phyloP scores from a whole-genome alignment of 306 rosid genomes.

The Amphicarpaea edgeworthii region DNA sequence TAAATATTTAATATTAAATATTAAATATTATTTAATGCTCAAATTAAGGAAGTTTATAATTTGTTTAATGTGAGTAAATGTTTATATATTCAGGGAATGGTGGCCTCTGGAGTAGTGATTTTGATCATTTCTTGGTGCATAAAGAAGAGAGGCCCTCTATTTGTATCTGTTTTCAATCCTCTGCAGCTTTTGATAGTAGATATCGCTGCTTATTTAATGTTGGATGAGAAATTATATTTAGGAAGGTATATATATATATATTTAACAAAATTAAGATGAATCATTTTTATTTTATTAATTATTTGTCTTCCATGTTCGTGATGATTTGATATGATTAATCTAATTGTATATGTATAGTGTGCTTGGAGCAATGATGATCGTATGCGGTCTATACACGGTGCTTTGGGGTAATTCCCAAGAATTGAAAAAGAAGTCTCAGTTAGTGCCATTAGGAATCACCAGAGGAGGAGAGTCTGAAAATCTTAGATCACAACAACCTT shows the following conservation, averaged over 20 bases:
- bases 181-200: conserved; percentile 44
- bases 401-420: conserved; percentile 55
- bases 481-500: background rate
- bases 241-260: too few relatives aligned
- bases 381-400: conserved; percentile 52
- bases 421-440: conserved; percentile 15
- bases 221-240: conserved; percentile 49
- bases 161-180: conserved; percentile 46
- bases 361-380: conserved; percentile 43
- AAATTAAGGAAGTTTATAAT: background rate
- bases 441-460: background rate
- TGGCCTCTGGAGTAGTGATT: conserved; percentile 36
- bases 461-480: background rate
- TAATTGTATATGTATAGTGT: conserved; percentile 36
- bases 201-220: conserved; percentile 34
- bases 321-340: background rate
- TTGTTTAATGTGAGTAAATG: background rate
- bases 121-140: conserved; percentile 42
- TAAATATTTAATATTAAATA: too few relatives aligned
- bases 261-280: too few relatives aligned
- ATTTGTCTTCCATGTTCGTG: background rate
- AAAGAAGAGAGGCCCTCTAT: conserved; percentile 49
- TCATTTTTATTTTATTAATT: background rate
- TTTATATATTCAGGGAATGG: conserved; percentile 48
- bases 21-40: too few relatives aligned